phyloP scores from a whole-genome alignment of 108 stramenopile species.

The Cyclotella baltica region DNA sequence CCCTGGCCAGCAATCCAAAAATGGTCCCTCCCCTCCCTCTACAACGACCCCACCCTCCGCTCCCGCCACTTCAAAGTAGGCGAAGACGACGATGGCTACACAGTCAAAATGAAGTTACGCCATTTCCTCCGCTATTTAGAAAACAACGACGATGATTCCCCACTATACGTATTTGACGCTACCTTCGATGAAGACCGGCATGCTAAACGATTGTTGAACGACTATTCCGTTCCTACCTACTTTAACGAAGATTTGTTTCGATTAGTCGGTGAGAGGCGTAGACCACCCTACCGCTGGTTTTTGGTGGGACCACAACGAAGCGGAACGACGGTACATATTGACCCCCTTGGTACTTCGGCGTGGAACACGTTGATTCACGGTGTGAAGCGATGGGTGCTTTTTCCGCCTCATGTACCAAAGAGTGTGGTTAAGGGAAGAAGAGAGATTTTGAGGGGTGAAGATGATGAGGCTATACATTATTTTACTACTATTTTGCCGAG shows the following conservation, averaged over 20 bases:
- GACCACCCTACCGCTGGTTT: constrained; percentile 99
- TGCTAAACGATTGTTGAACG: constrained; percentile 66
- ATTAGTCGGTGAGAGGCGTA: constrained; percentile 87
- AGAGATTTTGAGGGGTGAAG: constrained; percentile 80
- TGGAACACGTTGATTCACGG: constrained; percentile 98
- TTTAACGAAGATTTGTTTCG: constrained; percentile 95
- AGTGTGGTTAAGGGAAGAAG: constrained; percentile 87
- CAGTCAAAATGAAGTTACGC: constrained; percentile 88
- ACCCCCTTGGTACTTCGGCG: constrained; percentile 95
- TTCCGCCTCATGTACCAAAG: constrained; percentile 92
- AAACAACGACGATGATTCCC: constrained; percentile 92
- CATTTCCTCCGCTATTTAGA: constrained; percentile 90
- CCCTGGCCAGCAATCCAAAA: constrained; percentile 68
- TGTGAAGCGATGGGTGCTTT: constrained; percentile 97
- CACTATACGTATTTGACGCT: constrained; percentile 98
- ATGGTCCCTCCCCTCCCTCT: constrained; percentile 68
- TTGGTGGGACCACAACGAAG: constrained; percentile 91
- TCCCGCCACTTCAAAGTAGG: constrained; percentile 91
- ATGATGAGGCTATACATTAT: constrained; percentile 99
- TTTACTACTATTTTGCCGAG: constrained; percentile 92
- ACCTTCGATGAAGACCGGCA: constrained; percentile 86
- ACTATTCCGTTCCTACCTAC: constrained; percentile 92
- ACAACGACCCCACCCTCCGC: constrained; percentile 52
- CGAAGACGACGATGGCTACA: constrained; percentile 96
- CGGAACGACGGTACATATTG: constrained; percentile 96